Evolutionary conservation across 495 filamentous ascomycete genomes (phyloP).

Genomic region (Cercophora samala): DNA sequence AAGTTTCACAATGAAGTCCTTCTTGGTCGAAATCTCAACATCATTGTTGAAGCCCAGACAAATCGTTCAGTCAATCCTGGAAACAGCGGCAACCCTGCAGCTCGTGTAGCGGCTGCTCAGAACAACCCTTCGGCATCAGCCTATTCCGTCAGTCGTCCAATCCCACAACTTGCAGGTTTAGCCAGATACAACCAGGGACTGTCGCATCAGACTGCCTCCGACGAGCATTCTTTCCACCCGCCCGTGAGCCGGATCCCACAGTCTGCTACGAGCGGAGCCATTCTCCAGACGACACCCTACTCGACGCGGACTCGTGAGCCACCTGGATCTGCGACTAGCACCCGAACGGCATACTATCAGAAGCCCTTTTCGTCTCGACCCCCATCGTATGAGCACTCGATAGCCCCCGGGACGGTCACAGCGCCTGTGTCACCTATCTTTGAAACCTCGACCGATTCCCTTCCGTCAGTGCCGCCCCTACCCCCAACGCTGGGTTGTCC

Average conservation of each 20-base stretch:
- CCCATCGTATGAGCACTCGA: neutral
- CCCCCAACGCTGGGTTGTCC: neutral
- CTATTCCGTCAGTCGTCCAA: slow-evolving; percentile 17
- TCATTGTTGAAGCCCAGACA: slow-evolving; percentile 27
- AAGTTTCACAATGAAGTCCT: slow-evolving; percentile 49
- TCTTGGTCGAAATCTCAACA: slow-evolving; percentile 24
- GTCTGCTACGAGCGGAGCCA: slow-evolving; percentile 30
- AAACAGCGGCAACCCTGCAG: slow-evolving; percentile 10
- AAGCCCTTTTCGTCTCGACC: neutral
- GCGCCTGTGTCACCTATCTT: neutral
- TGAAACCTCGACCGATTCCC: neutral
- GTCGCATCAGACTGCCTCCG: neutral
- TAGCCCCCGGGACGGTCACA: neutral
- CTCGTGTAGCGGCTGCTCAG: slow-evolving; percentile 19
- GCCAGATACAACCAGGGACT: neutral
- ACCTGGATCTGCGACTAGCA: neutral
- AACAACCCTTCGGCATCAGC: slow-evolving; percentile 27
- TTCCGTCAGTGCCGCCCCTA: neutral
- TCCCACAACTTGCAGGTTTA: neutral
- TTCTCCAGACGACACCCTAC: slow-evolving; percentile 21
- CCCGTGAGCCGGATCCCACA: slow-evolving; percentile 21
- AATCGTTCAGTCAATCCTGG: slow-evolving; percentile 24
- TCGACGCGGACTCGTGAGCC: neutral
- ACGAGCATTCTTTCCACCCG: neutral
- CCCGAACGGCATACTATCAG: neutral